These are phyloP conservation scores for Scheffersomyces insectosa DNA, from an alignment of 1,139 yeast genomes.

Conservation along the genomic window DNA sequence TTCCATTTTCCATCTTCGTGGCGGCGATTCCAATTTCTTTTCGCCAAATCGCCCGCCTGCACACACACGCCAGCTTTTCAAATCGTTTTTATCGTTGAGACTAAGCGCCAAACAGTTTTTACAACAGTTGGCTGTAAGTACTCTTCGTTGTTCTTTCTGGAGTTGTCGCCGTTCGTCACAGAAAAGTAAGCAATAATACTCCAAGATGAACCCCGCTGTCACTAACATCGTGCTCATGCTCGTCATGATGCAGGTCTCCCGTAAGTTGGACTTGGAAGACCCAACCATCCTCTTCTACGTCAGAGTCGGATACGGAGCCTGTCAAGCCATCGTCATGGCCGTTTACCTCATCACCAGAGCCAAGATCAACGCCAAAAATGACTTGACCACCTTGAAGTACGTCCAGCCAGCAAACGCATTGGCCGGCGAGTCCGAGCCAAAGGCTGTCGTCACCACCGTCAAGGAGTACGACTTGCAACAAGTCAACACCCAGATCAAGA, in stretches of 20 bases:
- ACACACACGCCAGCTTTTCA: too few species aligned
- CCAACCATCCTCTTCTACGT: conserved; percentile 74
- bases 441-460: conserved; percentile 84
- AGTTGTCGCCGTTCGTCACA: too few species aligned
- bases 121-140: too few species aligned
- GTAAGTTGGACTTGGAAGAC: conserved; percentile 86
- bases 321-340: conserved; percentile 65
- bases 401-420: conserved; percentile 84
- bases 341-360: conserved; percentile 66
- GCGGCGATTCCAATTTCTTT: too few species aligned
- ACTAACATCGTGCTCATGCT: conserved; percentile 89
- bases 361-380: conserved; percentile 73
- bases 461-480: conserved; percentile 93
- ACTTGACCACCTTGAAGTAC: conserved; percentile 88
- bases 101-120: too few species aligned
- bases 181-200: not conserved
- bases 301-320: conserved; percentile 67
- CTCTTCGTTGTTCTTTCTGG: too few species aligned
- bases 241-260: conserved; percentile 95
- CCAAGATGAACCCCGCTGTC: conserved; percentile 78
- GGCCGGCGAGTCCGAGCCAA: conserved; percentile 71
- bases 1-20: too few species aligned
- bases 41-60: too few species aligned
- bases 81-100: too few species aligned
- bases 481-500: conserved; percentile 73